Base-by-base conservation (phyloP, 2,329 filamentous ascomycete species). In the Colletotrichum chlorophyti region DNA sequence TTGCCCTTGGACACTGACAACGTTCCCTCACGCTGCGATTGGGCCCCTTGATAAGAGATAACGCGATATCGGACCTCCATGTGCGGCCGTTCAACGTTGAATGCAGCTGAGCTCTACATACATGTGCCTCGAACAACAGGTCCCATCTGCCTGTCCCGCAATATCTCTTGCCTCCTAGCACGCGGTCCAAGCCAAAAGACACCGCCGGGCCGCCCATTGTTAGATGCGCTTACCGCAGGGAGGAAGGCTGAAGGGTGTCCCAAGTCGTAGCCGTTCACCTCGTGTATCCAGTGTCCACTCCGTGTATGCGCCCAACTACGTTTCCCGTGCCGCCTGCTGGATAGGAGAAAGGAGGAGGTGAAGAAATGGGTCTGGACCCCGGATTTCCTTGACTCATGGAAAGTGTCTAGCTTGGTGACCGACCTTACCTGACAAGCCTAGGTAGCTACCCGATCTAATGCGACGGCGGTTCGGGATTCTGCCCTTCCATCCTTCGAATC, bases 341-440 rank as follows among this genome's bases (percentile, higher is more conserved):
- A n/a, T n/a, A n/a, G n/a, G n/a, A n/a, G n/a, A n/a, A n/a, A n/a
- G n/a, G n/a, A n/a, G n/a, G n/a, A n/a, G n/a, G n/a, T n/a, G 27
- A 1, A 5, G 27, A 29, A 50, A 26, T 34, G 38, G 52, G 43
- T 45, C 45, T 47, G 55, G 35, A 50, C 55, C 49, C 59, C 59
- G 40, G 55, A 51, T 62, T 62, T 61, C 57, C 60, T 62, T 62
- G 60, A 62, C 60, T 62, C 60, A 61, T 62, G 32, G n/a, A n/a
- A n/a, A n/a, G n/a, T n/a, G n/a, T n/a, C n/a, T n/a, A n/a, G n/a
- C n/a, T n/a, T n/a, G n/a, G n/a, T n/a, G n/a, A n/a, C n/a, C n/a
- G n/a, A n/a, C 23, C 23, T 9, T 35, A 17, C 19, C 48, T 34
- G 37, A 26, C 48, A 21, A 51, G 32, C 23, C 45, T 48, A n/a